Base-by-base conservation (phyloP, 345 rosid species). In the Corchorus capsularis region DNA sequence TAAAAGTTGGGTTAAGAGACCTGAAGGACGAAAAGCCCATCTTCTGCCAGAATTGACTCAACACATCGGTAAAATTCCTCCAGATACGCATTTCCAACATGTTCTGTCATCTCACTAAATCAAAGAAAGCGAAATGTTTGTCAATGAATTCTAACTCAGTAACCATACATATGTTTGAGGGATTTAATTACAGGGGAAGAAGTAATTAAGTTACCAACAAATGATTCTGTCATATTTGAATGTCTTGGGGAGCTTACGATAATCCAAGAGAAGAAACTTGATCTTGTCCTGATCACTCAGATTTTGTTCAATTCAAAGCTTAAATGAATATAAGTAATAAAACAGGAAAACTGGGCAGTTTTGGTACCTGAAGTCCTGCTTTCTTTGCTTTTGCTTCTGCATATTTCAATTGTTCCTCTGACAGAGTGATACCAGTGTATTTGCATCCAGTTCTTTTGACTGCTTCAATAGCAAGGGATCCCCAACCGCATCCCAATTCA, bases 401-500 rank as follows among this genome's bases (percentile, higher is more conserved):
- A 80, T 78, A 92, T 64, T 85, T 88, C 54, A 95, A 86, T 22
- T 93, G 98, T 80, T 93, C 91, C 56, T 84, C 82, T 12, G 98
- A 95, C 4, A 95, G 74, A 5, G 98, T 92, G 70, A 95, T 89
- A 63, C 98, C 99, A 0, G 98, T 93, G 82, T 95, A 95, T 75
- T 75, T 88, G 84, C 99, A 95, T 73, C 96, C 96, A 27, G 97
- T 95, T 85, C 85, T 82, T 86, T 78, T 87, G 68, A 95, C 99
- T 64, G 87, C 85, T 86, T 95, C 94, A 53, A 95, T 85, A 37
- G 96, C 99, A 14, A 93, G 84, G 49, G 89, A 82, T 76, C 98
- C 99, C 99, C 99, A 95, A 32, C 99, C 99, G 14, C 89, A 89
- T 52, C 99, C 99, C 32, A 95, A 89, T 72, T 95, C 98, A 3